These are phyloP conservation scores for Paraconiothyrium sp. DNA, from an alignment of 2,329 filamentous ascomycete species.

Conservation along the genomic window DNA sequence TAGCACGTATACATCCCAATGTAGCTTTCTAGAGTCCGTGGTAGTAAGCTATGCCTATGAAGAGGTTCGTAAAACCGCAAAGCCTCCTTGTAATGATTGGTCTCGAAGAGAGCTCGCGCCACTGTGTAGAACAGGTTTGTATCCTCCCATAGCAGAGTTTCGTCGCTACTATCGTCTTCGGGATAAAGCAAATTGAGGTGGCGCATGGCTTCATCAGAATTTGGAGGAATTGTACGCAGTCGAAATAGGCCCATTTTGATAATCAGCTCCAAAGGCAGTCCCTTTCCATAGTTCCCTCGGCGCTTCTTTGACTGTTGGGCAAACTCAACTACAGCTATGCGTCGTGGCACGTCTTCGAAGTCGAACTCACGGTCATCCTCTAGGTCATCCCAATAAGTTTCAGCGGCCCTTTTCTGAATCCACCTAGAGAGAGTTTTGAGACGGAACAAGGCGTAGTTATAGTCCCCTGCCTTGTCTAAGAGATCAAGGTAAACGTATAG, in stretches of 20 bases:
- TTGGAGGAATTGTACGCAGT: constrained; percentile 71
- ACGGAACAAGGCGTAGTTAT: constrained; percentile 71
- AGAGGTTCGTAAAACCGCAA: constrained; percentile 67
- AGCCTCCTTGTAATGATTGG: constrained; percentile 62
- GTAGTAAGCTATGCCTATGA: constrained; percentile 30
- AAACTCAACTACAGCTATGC: constrained; percentile 70
- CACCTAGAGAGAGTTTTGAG: constrained; percentile 80
- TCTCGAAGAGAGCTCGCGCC: constrained; percentile 66
- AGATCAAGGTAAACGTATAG: constrained; percentile 87
- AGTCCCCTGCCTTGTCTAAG: constrained; percentile 71
- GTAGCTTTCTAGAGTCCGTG: constrained; percentile 42
- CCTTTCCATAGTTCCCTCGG: constrained; percentile 70
- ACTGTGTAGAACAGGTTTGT: constrained; percentile 82
- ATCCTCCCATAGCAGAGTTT: constrained; percentile 69
- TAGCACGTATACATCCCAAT: constrained; percentile 68
- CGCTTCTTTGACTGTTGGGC: constrained; percentile 58
- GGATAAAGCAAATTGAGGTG: constrained; percentile 73
- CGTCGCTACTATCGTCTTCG: constrained; percentile 59
- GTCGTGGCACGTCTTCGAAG: constrained; percentile 71
- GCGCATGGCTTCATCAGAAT: constrained; percentile 73
- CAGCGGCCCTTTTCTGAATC: constrained; percentile 78
- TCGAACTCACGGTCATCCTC: constrained; percentile 93
- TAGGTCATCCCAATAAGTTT: constrained; percentile 79
- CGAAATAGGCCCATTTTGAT: constrained; percentile 85
- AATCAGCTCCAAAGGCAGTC: constrained; percentile 82